These are phyloP conservation scores for Nicotiana sylvestris DNA, from an alignment of 257 asterid genomes.

Conservation along the genomic window DNA sequence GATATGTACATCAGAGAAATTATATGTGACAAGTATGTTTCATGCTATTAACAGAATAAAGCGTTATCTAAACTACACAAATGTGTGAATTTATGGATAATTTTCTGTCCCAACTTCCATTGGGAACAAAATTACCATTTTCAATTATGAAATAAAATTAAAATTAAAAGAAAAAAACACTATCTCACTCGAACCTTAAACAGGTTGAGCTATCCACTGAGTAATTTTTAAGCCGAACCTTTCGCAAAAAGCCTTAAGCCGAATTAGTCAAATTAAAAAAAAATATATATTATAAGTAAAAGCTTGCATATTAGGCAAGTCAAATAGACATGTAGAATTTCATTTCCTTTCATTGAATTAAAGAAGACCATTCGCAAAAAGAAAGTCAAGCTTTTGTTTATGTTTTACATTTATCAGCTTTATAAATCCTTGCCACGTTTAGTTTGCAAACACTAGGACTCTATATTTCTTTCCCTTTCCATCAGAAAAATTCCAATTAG, in stretches of 20 bases:
- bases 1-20: no score
- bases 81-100: no score
- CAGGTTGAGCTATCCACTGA: not conserved
- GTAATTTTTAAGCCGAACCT: no score
- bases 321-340: slow-evolving; percentile 6
- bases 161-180: no score
- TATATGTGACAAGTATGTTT: no score
- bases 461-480: not conserved
- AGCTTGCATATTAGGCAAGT: not conserved
- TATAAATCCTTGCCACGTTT: not conserved
- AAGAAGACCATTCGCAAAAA: not conserved
- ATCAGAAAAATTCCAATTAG: not conserved
- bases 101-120: no score
- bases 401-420: not conserved
- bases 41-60: no score
- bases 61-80: no score
- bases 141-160: no score
- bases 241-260: not conserved
- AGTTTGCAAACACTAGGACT: not conserved
- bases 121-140: no score
- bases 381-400: not conserved
- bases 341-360: not conserved
- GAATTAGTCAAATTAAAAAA: not conserved
- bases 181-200: not conserved
- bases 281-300: not conserved